Conservation (phyloP, 768 basidiomycete species). For the Trametes cingulata region DNA sequence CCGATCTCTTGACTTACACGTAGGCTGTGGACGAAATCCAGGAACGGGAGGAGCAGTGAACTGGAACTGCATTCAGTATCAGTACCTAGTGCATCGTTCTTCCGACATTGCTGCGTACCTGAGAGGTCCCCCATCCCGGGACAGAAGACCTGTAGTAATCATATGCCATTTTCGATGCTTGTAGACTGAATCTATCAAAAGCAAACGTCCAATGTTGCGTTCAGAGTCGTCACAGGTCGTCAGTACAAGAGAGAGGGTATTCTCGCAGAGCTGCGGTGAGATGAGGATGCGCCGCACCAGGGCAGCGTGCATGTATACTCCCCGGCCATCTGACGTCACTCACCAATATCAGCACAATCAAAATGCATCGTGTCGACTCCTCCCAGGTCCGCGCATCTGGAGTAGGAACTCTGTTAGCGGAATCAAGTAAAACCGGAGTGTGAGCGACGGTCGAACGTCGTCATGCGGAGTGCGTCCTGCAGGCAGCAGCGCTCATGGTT, state of each 20-base stretch:
- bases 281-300: neutral
- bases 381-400: neutral
- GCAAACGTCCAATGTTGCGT: neutral
- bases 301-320: neutral
- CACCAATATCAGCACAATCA: neutral
- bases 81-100: neutral
- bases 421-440: neutral
- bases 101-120: slow-evolving; percentile 26
- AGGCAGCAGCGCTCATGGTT: too few species aligned
- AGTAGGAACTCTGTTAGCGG: neutral
- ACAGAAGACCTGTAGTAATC: slow-evolving; percentile 25
- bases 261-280: neutral
- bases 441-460: neutral
- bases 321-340: slow-evolving; percentile 2
- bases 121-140: slow-evolving; percentile 53
- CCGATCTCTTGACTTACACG: slow-evolving; percentile 44
- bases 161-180: slow-evolving; percentile 16
- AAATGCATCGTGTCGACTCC: neutral
- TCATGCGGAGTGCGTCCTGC: neutral
- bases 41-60: slow-evolving; percentile 37
- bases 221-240: too few species aligned
- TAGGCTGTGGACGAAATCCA: slow-evolving; percentile 45
- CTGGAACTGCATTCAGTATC: slow-evolving; percentile 28
- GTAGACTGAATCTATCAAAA: neutral
- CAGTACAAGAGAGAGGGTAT: neutral